phyloP scores from a whole-genome alignment of 2,329 filamentous ascomycete species.

The Golovinomyces cichoracearum region DNA sequence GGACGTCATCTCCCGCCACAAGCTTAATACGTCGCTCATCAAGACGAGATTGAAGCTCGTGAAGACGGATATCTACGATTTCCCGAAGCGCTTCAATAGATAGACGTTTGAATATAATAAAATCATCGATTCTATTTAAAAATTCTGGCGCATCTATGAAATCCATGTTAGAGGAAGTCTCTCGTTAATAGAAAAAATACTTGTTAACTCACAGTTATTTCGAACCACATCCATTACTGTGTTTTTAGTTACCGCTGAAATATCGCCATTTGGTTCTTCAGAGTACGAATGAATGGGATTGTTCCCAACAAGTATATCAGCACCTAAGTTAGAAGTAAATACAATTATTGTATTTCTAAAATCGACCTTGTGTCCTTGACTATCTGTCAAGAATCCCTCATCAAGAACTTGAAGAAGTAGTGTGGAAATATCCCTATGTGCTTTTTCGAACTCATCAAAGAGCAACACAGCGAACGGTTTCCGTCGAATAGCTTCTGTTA shows the following conservation, averaged over 20 bases:
- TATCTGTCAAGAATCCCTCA: conserved; percentile 84
- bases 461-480: conserved; percentile 89
- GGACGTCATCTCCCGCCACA: conserved; percentile 42
- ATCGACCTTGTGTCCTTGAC: conserved; percentile 87
- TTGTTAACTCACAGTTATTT: conserved; percentile 18
- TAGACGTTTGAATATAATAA: conserved; percentile 83
- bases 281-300: conserved; percentile 38
- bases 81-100: conserved; percentile 54
- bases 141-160: conserved; percentile 55
- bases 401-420: conserved; percentile 83
- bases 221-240: conserved; percentile 77
- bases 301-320: conserved; percentile 63
- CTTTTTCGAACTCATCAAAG: conserved; percentile 96
- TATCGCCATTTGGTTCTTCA: conserved; percentile 36
- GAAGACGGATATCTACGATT: conserved; percentile 77
- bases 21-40: conserved; percentile 66
- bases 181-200: not conserved
- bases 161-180: not conserved
- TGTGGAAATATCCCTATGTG: conserved; percentile 79
- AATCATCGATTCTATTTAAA: conserved; percentile 86
- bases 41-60: conserved; percentile 57
- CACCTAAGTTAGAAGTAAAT: conserved; percentile 81
- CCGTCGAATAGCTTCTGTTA: conserved; percentile 79
- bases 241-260: conserved; percentile 45
- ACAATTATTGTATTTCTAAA: conserved; percentile 95